Evolutionary conservation across 106 monocot genomes (phyloP), one percentile per base, ranked within the genome.

Genomic region (Hemerocallis citrina): DNA sequence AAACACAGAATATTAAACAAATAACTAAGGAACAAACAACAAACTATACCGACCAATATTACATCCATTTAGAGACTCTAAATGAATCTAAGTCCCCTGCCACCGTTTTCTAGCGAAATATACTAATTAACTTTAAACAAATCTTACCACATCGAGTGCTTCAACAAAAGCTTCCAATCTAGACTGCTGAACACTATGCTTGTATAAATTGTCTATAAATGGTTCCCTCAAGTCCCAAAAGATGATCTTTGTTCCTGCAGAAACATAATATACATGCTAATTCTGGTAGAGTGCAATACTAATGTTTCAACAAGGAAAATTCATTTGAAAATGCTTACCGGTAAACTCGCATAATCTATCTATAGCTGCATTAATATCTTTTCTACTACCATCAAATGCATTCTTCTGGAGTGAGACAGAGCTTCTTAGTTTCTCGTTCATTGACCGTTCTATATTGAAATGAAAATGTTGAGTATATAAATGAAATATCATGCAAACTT

Each of bases 221-320:
- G 70, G 72, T 56, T 74, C 81, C 72, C 83, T 80, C 61, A 95
- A 73, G 70, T 95, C 95, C 95, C 95, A 95, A 61, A 95, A 95
- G 49, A 95, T 79, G 30, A 90, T 75, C 69, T 95, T 95, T 32
- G 59, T 83, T 44, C 89, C 95, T 95, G 63, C 34, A 69, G 33
- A 67, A 74, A 69, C 7, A 49, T 51, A 24, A 59, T 48, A 59
- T 2, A 57, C 21, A 36, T 20, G 9, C 14, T 15, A 36, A 30
- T 21, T 35, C 27, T 34, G 19, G 8, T 36, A 35, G 21, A 21
- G 35, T 21, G 7, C 0, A 54, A 54, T n/a, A 4, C 29, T 31
- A 15, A 3, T 16, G 14, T 54, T 54, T 32, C 16, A 54, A 31
- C n/a, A 30, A 46, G 19, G 24, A 37, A 38, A 43, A 17, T 36